Base-by-base conservation (phyloP, 768 basidiomycete genomes). In the Russula foetens region DNA sequence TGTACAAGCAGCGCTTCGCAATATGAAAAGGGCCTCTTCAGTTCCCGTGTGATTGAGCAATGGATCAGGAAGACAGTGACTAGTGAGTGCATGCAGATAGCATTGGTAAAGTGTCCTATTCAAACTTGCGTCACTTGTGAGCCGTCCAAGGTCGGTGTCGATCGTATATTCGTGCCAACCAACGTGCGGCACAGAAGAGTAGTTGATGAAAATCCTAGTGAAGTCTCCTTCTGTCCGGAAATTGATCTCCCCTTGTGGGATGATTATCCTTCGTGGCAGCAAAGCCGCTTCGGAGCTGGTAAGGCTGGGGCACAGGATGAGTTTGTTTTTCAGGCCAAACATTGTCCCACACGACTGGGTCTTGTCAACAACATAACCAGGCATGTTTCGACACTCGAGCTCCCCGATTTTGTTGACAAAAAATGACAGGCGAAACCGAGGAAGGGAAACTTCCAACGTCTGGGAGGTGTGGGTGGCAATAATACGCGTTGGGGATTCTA, bases 81-180 rank as follows among this genome's bases (percentile, higher is more conserved):
- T 75, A 4, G 74, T 80, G 1, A 79, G 53, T 19, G 77, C 76
- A 45, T 82, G 81, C n/a, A 82, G 69, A 54, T 77, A 77, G 3
- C 74, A 69, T 45, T 71, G 71, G 56, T 71, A 78, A 7, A 80
- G 68, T 39, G 66, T 67, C 56, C 68, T 72, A 0, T 63, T 63
- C 39, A 75, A 53, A 35, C 64, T 71, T 7, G 41, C 66, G 9
- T 69, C 70, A 4, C 72, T 68, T 4, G 58, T 53, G 35, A 76
- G 65, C 41, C 67, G 66, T 0, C 73, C 70, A 7, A 76, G 56
- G 17, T 70, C 67, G 12, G 60, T 55, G 47, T 77, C 69, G 7
- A 76, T 51, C 2, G 47, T 54, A 50, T 73, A 77, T 5, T 66
- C 68, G 41, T 71, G 67, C 54, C 68, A 74, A 1, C 28, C 47